Percentiles rank a stretch among this genome's conserved stretches.
Conservation (phyloP, 495 filamentous ascomycete species). For the Sphaerosporella brunnea region DNA sequence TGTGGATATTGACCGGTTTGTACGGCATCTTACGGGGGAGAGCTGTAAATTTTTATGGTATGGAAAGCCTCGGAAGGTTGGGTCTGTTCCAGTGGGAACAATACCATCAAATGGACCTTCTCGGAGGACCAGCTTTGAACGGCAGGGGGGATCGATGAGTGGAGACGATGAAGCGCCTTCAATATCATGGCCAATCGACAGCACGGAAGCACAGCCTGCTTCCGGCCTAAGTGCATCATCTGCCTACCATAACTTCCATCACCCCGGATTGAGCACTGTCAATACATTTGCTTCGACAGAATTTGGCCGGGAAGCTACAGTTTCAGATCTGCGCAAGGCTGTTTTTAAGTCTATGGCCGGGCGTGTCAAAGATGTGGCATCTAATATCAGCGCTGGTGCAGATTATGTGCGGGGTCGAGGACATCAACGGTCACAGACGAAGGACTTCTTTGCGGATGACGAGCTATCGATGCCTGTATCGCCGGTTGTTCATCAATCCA, state of each 20-base stretch:
- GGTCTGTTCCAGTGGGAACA: neutral
- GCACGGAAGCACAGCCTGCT: neutral
- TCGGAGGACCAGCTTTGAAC: constrained; percentile 4
- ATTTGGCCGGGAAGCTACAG: constrained; percentile 14
- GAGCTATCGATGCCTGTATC: neutral
- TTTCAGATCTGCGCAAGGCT: constrained; percentile 37
- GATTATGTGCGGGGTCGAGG: constrained; percentile 22
- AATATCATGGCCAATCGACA: neutral
- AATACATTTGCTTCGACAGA: neutral
- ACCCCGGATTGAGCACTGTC: neutral
- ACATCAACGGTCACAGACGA: constrained; percentile 13
- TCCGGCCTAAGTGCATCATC: neutral
- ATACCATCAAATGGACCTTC: neutral
- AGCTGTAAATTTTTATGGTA: constrained; percentile 86
- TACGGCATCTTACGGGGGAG: constrained; percentile 56
- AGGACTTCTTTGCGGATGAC: constrained; percentile 12
- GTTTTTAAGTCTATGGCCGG: constrained; percentile 66
- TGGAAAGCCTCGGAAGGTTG: constrained; percentile 54
- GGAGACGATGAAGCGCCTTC: constrained; percentile 1
- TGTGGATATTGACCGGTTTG: constrained; percentile 67
- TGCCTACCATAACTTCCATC: neutral
- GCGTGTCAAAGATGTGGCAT: constrained; percentile 64
- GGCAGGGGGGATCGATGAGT: neutral
- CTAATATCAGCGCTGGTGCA: constrained; percentile 38
- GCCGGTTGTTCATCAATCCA: neutral